Base-by-base conservation (phyloP, 768 basidiomycete genomes). In the Mycena latifolia region DNA sequence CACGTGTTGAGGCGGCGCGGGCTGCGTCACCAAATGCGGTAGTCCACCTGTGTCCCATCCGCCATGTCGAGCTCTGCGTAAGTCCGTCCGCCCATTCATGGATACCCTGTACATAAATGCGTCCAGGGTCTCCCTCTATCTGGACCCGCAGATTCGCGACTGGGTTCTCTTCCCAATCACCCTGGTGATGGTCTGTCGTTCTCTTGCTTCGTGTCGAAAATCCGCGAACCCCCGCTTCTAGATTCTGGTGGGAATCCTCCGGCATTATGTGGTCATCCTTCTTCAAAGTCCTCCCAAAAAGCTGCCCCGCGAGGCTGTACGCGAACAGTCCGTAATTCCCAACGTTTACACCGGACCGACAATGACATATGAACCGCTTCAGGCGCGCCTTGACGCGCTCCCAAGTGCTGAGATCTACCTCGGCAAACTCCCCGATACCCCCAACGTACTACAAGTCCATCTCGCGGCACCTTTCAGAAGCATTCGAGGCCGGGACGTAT, bases 151-250 rank as follows among this genome's bases (percentile, higher is more conserved):
- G 79, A 98, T 98, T 77, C 89, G 96, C 72, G 95, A 93, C 75
- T 94, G 92, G 92, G 90, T 98, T 47, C 80, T 98, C 63, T 95
- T 98, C 80, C 96, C 96, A 57, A 98, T 98, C 80, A 98, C 96
- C 55, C 83, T 98, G 67, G 95, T 98, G 76, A 98, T 98, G 96
- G 96, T 94, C 68, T 72, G 88, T 80, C 66, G 37, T 6, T 64
- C n/a, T 22, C 39, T 28, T 48, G 27, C 54, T 25, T 29, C 20
- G 22, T 39, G 22, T 43, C 43, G 55, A 57, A 46, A 46, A 22
- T 46, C 53, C 31, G 41, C 52, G 45, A 59, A 56, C 48, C 24
- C 47, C 50, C 59, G 24, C 27, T 14, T 54, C 52, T 73, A 97
- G 96, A 93, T 98, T 72, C 84, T 98, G 51, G 95, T 98, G 43